These are phyloP conservation scores for Boehmeria nivea DNA, from an alignment of 306 rosid species.

Conservation along the genomic window DNA sequence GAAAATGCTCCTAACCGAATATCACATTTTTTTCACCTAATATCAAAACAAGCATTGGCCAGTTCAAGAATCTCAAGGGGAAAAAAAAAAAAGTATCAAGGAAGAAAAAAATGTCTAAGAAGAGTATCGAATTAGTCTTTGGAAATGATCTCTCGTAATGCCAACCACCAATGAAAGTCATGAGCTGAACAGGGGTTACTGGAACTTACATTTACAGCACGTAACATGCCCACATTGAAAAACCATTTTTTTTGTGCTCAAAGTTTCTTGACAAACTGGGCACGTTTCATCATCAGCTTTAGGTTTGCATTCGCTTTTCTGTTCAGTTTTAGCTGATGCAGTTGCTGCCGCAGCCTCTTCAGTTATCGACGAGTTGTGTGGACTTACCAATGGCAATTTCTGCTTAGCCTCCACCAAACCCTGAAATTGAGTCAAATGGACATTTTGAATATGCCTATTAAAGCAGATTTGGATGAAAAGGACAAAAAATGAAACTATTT, in stretches of 20 bases:
- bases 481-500: too few relatives aligned
- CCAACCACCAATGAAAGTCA: not conserved
- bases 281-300: constrained; percentile 69
- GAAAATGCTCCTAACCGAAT: too few relatives aligned
- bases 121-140: too few relatives aligned
- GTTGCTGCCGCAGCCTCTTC: constrained; percentile 35
- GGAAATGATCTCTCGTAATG: too few relatives aligned
- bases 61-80: too few relatives aligned
- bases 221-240: constrained; percentile 93
- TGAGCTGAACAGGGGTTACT: constrained; percentile 10
- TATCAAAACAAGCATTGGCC: too few relatives aligned
- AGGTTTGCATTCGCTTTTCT: constrained; percentile 29
- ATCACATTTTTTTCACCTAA: too few relatives aligned
- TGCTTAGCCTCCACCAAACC: constrained; percentile 78
- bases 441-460: not conserved
- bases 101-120: too few relatives aligned
- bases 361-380: constrained; percentile 35
- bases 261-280: constrained; percentile 84
- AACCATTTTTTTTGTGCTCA: constrained; percentile 80
- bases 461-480: too few relatives aligned
- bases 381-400: constrained; percentile 37
- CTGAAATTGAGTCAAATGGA: constrained; percentile 29
- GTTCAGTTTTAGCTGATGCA: constrained; percentile 31
- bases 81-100: too few relatives aligned
- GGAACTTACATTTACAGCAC: constrained; percentile 85